These are phyloP conservation scores for Babesia ovata DNA, from an alignment of 169 alveolate genomes.

Conservation along the genomic window DNA sequence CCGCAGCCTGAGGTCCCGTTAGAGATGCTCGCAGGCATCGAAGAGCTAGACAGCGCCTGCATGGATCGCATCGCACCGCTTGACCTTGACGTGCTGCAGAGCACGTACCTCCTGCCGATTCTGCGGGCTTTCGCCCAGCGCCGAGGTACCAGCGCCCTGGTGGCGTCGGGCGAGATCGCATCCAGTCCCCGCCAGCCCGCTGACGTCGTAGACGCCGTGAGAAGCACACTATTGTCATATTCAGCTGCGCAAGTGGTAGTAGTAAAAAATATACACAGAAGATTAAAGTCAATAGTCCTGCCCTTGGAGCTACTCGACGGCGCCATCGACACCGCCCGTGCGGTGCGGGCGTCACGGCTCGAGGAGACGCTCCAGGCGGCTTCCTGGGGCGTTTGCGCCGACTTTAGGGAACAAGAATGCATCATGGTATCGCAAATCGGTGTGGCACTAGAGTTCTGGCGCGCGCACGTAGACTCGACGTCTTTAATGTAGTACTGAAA, in stretches of 20 bases:
- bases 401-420: conserved; percentile 21
- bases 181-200: conserved; percentile 34
- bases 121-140: conserved; percentile 22
- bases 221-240: background rate
- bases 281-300: conserved; percentile 54
- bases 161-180: conserved; percentile 15
- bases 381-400: conserved; percentile 48
- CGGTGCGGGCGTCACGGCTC: conserved; percentile 51
- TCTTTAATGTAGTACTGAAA: conserved; percentile 10
- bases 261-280: conserved; percentile 11
- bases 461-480: conserved; percentile 10
- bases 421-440: conserved; percentile 17
- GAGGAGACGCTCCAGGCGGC: conserved; percentile 63
- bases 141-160: conserved; percentile 22
- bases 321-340: conserved; percentile 25
- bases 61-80: conserved; percentile 9
- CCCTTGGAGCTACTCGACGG: conserved; percentile 43
- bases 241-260: conserved; percentile 5
- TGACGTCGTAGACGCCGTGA: conserved; percentile 10
- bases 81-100: conserved; percentile 55
- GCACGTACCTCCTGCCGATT: conserved; percentile 27
- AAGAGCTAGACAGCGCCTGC: conserved; percentile 1
- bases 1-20: background rate
- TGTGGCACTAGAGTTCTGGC: conserved; percentile 14
- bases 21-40: conserved; percentile 26